phyloP scores from a whole-genome alignment of 345 rosid species.

The thale cress (Arabidopsis thaliana) region DNA sequence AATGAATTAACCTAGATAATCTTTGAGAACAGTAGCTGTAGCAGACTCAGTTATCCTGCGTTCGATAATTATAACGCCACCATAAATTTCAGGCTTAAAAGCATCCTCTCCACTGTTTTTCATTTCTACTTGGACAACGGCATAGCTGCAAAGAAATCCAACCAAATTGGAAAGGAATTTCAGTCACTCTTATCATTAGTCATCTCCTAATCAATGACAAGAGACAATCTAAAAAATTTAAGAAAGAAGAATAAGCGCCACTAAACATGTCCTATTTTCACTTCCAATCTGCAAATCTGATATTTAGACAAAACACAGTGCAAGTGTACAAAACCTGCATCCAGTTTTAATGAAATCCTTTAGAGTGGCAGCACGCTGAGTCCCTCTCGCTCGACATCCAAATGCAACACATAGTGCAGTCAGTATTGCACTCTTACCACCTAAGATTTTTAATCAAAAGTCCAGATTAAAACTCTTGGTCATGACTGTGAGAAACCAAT shows the following conservation, averaged over 20 bases:
- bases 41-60: constrained; percentile 77
- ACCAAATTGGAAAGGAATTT: not conserved
- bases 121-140: constrained; percentile 73
- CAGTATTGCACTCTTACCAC: constrained; percentile 93
- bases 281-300: not conserved
- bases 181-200: constrained; percentile 9
- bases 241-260: constrained; percentile 1
- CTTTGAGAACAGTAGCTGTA: constrained; percentile 65
- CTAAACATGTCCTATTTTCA: not conserved
- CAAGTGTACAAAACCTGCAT: constrained; percentile 64
- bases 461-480: too few relatives aligned
- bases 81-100: constrained; percentile 71
- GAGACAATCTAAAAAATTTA: not conserved
- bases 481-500: too few relatives aligned
- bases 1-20: constrained; percentile 60
- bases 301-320: not conserved
- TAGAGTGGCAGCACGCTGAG: constrained; percentile 79
- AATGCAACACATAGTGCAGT: constrained; percentile 92
- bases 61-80: constrained; percentile 69
- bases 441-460: constrained; percentile 41
- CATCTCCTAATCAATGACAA: constrained; percentile 18
- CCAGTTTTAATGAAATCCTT: constrained; percentile 91
- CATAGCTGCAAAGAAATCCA: constrained; percentile 57
- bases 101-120: constrained; percentile 85
- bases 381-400: constrained; percentile 89